A percentile compares a stretch with the other conserved stretches of the same genome.
phyloP scores from a whole-genome alignment of 1,284 basidiomycete genomes.

The Agroathelia rolfsii region DNA sequence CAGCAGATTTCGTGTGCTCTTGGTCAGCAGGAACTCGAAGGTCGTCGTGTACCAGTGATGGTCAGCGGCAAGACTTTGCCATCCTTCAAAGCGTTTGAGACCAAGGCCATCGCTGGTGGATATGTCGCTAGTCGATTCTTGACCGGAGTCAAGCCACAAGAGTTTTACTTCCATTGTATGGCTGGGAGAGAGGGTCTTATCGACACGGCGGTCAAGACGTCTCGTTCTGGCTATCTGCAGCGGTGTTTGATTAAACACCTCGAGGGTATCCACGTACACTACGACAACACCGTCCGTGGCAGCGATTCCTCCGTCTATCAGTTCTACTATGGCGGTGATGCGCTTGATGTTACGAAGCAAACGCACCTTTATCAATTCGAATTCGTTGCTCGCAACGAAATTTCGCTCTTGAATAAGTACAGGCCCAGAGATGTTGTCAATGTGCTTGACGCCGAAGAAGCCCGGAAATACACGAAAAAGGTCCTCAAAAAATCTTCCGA shows the following conservation, averaged over 20 bases:
- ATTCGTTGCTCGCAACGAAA: conserved; percentile 85
- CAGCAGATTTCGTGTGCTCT: conserved; percentile 96
- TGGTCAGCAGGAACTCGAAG: conserved; percentile 96
- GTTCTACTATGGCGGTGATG: conserved; percentile 96
- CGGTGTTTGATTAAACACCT: conserved; percentile 98
- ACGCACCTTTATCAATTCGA: conserved; percentile 89
- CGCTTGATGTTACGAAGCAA: conserved; percentile 93
- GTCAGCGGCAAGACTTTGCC: conserved; percentile 97
- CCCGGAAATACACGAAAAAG: conserved; percentile 80
- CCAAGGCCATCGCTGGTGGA: conserved; percentile 94
- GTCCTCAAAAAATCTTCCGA: conserved; percentile 64
- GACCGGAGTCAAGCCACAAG: conserved; percentile 96
- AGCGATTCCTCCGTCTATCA: conserved; percentile 91
- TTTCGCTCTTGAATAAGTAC: conserved; percentile 71
- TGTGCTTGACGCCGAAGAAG: conserved; percentile 61
- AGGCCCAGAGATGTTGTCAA: conserved; percentile 53
- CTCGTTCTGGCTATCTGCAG: conserved; percentile 96
- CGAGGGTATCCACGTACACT: conserved; percentile 93
- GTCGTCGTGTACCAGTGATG: conserved; percentile 98
- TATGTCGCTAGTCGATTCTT: conserved; percentile 99
- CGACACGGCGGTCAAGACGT: conserved; percentile 99
- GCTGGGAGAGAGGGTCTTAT: conserved; percentile 98
- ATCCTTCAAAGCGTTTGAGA: conserved; percentile 96
- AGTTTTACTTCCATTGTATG: conserved; percentile 99
- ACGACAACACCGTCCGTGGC: conserved; percentile 96